A percentile compares a stretch with the other conserved stretches of the same genome.
These are phyloP conservation scores for Verruconis gallopava DNA, from an alignment of 2,329 filamentous ascomycete genomes.

Conservation along the genomic window DNA sequence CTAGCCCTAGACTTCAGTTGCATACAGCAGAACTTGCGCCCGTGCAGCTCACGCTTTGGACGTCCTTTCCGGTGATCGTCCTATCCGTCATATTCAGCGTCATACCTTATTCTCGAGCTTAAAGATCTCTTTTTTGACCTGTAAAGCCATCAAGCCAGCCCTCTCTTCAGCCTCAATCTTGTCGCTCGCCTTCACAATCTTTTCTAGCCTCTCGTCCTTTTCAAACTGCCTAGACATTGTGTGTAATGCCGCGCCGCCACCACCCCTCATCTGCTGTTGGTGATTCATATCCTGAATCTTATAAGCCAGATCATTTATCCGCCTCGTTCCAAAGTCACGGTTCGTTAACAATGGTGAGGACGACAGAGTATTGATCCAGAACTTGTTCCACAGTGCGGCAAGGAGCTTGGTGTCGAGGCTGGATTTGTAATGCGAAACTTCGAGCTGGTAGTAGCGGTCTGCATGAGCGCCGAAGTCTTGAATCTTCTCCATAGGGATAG, in stretches of 20 bases:
- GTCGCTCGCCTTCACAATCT: conserved; percentile 48
- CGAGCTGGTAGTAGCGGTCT: conserved; percentile 78
- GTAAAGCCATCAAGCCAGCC: conserved; percentile 48
- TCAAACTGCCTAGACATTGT: conserved; percentile 16
- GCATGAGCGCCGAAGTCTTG: conserved; percentile 93
- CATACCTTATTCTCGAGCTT: conserved; percentile 1
- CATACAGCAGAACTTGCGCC: too few species aligned
- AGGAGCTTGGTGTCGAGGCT: conserved; percentile 77
- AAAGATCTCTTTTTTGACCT: conserved; percentile 53
- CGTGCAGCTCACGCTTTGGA: too few species aligned
- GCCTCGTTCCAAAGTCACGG: conserved; percentile 82
- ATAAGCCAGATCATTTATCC: conserved; percentile 74
- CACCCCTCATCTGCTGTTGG: conserved; percentile 21
- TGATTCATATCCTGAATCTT: conserved; percentile 60
- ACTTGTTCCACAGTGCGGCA: conserved; percentile 93
- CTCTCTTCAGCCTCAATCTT: conserved; percentile 49
- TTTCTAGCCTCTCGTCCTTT: conserved; percentile 40
- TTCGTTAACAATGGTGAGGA: conserved; percentile 85
- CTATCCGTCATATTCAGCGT: too few species aligned
- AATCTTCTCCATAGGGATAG: conserved; percentile 83
- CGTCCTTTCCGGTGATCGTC: too few species aligned
- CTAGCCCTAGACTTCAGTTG: too few species aligned
- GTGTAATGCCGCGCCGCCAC: conserved; percentile 16
- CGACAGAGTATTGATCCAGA: conserved; percentile 93
- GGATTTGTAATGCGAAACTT: conserved; percentile 90